Evolutionary conservation across 164 flowering plant genomes (phyloP).

Genomic region (Piper longum): DNA sequence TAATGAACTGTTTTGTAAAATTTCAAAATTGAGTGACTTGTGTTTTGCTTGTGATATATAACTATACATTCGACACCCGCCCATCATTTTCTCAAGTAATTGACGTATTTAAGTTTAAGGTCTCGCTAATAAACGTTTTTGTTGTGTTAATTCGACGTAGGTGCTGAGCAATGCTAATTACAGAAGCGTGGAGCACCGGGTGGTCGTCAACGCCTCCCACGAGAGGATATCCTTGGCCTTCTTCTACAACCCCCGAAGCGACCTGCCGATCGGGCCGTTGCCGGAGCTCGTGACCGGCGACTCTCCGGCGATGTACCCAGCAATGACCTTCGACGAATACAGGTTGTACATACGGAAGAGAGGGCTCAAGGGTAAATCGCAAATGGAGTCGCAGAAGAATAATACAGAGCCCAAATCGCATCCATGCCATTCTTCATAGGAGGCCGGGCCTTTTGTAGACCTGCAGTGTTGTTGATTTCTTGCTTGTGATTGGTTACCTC

Average conservation of each 20-base stretch:
- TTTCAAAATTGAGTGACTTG: too few relatives aligned
- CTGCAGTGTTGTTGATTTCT: too few relatives aligned
- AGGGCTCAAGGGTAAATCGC: constrained; percentile 58
- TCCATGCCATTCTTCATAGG: too few relatives aligned
- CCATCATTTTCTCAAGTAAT: background rate
- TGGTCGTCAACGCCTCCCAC: constrained; percentile 33
- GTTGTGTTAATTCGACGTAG: constrained; percentile 11
- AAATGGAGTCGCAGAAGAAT: constrained; percentile 41
- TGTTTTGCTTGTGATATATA: too few relatives aligned
- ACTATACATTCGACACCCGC: too few relatives aligned
- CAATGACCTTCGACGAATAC: constrained; percentile 58
- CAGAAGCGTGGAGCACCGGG: constrained; percentile 77
- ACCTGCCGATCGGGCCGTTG: constrained; percentile 35
- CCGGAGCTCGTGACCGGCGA: constrained; percentile 35
- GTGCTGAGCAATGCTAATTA: constrained; percentile 58
- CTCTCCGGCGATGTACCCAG: constrained; percentile 29
- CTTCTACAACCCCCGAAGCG: constrained; percentile 66
- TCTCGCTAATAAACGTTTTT: background rate
- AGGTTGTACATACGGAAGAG: constrained; percentile 43
- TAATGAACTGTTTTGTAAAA: too few relatives aligned
- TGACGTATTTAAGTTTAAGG: background rate
- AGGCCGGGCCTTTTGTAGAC: too few relatives aligned
- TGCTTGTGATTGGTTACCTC: too few relatives aligned
- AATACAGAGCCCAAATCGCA: too few relatives aligned
- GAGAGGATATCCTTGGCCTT: constrained; percentile 63